phyloP scores from a whole-genome alignment of 768 basidiomycete genomes.

The Agaricus blazei region DNA sequence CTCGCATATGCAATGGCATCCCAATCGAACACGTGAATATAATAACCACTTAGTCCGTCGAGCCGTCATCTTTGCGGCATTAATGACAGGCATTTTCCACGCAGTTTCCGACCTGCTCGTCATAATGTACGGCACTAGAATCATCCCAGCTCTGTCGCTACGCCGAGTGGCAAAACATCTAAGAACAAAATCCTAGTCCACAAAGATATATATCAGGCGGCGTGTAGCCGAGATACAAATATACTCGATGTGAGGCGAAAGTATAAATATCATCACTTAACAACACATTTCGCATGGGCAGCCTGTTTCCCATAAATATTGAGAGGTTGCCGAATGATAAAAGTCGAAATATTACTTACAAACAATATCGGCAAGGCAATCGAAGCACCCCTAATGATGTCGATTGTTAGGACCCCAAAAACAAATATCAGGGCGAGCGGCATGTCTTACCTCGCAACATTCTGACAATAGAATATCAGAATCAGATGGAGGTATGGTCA shows the following conservation, averaged over 20 bases:
- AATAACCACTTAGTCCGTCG: too few species aligned
- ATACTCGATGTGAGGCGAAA: not conserved
- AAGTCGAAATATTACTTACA: conserved; percentile 38
- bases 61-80: too few species aligned
- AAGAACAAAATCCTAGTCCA: too few species aligned
- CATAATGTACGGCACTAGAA: too few species aligned
- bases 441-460: conserved; percentile 55
- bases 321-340: not conserved
- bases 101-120: too few species aligned
- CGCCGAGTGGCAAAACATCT: too few species aligned
- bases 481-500: not conserved
- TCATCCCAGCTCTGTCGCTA: too few species aligned
- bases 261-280: conserved; percentile 21
- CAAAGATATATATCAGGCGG: not conserved
- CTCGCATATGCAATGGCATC: too few species aligned
- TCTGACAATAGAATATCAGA: conserved; percentile 32
- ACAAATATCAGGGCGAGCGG: conserved; percentile 9
- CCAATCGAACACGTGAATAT: too few species aligned
- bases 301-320: conserved; percentile 32
- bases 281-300: conserved; percentile 82
- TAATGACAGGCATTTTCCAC: too few species aligned
- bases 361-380: conserved; percentile 63
- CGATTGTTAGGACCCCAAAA: not conserved
- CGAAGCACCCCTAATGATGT: conserved; percentile 55
- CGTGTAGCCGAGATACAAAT: too few species aligned